phyloP scores from a whole-genome alignment of 2,329 filamentous ascomycete genomes.

The Pseudogymnoascus sp. region DNA sequence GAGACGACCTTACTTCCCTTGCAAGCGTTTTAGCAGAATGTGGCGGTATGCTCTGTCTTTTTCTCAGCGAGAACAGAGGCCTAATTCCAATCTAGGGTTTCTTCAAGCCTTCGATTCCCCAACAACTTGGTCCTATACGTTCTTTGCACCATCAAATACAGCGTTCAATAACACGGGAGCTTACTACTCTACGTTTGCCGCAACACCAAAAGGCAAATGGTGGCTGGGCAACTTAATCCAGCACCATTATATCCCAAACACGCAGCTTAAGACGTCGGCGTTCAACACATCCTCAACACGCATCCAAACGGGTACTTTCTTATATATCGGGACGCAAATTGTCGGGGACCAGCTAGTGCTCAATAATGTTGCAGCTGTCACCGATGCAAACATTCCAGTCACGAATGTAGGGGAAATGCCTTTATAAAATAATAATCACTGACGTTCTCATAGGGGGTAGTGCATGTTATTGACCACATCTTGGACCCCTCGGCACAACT shows the following conservation, averaged over 20 bases:
- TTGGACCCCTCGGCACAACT: conserved; percentile 23
- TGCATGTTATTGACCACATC: conserved; percentile 22
- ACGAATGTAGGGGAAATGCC: conserved; percentile 17
- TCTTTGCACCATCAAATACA: conserved; percentile 26
- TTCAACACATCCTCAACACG: conserved; percentile 21
- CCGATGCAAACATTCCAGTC: conserved; percentile 11
- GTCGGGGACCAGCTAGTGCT: conserved; percentile 16
- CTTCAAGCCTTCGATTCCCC: conserved; percentile 23
- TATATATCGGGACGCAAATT: conserved; percentile 21
- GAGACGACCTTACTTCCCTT: conserved; percentile 14
- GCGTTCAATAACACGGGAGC: conserved; percentile 25
- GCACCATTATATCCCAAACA: conserved; percentile 21
- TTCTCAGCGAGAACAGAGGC: neutral
- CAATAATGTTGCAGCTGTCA: conserved; percentile 20
- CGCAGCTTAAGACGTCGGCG: conserved; percentile 15
- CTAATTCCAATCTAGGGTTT: conserved; percentile 20
- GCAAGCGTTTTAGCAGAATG: conserved; percentile 13
- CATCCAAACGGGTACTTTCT: conserved; percentile 22
- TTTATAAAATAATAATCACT: neutral
- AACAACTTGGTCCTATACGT: conserved; percentile 25
- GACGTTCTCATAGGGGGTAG: conserved; percentile 16
- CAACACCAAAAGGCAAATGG: conserved; percentile 24
- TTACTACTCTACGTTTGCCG: conserved; percentile 23
- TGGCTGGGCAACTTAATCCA: conserved; percentile 24
- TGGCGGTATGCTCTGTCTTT: conserved; percentile 9